Percentiles rank a stretch among this genome's conserved stretches.
phyloP scores from a whole-genome alignment of 352 stramenopile genomes.

The Phytophthora cactorum region DNA sequence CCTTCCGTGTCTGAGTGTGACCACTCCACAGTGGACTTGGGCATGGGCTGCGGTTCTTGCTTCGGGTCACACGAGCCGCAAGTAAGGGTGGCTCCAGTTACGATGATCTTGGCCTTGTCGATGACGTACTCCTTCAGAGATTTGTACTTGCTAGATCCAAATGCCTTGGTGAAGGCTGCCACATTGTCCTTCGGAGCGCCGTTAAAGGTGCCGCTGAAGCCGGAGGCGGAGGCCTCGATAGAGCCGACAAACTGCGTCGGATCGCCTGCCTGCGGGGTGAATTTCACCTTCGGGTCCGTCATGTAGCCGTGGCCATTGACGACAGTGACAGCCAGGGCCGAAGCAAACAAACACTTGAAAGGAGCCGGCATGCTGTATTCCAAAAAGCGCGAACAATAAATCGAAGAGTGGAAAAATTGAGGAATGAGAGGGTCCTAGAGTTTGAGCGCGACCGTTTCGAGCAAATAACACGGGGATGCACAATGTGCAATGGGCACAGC shows the following conservation, averaged over 20 bases:
- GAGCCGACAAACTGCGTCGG: constrained; percentile 37
- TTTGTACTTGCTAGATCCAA: constrained; percentile 30
- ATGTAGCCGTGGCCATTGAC: constrained; percentile 35
- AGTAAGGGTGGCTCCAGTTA: constrained; percentile 30
- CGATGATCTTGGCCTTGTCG: constrained; percentile 27
- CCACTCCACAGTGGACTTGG: constrained; percentile 32
- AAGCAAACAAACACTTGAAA: constrained; percentile 8
- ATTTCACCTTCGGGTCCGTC: constrained; percentile 30
- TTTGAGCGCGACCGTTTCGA: constrained; percentile 18
- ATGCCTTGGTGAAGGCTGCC: constrained; percentile 32
- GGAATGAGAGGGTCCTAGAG: constrained; percentile 11
- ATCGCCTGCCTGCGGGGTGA: constrained; percentile 21
- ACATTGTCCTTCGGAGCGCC: constrained; percentile 28
- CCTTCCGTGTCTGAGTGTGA: constrained; percentile 34
- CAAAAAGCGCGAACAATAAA: neutral
- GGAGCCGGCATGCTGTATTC: constrained; percentile 4
- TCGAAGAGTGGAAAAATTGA: constrained; percentile 10
- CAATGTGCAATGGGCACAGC: constrained; percentile 5
- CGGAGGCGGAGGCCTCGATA: constrained; percentile 29
- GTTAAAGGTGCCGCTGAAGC: constrained; percentile 34
- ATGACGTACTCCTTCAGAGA: constrained; percentile 36
- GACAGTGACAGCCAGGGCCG: constrained; percentile 6
- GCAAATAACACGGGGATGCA: neutral
- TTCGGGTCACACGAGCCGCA: constrained; percentile 32
- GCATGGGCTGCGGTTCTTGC: constrained; percentile 30